phyloP scores from a whole-genome alignment of 805 yeast genomes.

The Saccharomycopsis olivae region DNA sequence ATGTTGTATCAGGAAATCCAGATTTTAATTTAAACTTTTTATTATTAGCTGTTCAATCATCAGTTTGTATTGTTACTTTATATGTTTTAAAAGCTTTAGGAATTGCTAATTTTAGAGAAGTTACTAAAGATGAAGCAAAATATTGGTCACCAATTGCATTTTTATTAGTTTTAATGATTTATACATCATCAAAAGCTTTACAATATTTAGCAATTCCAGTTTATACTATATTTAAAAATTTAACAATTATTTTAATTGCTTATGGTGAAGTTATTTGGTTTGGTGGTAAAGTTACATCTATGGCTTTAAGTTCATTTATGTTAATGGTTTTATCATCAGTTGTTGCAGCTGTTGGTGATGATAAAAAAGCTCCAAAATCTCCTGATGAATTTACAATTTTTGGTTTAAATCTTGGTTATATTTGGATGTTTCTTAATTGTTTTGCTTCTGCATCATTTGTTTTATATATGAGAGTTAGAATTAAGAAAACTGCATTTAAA shows the following conservation, averaged over 20 bases:
- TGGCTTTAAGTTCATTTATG: constrained; percentile 81
- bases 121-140: constrained; percentile 79
- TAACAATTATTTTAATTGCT: constrained; percentile 92
- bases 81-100: constrained; percentile 62
- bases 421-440: constrained; percentile 97
- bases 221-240: constrained; percentile 94
- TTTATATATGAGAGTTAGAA: constrained; percentile 92
- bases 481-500: constrained; percentile 91
- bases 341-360: constrained; percentile 87
- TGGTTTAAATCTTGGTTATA: constrained; percentile 63
- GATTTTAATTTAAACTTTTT: constrained; percentile 80
- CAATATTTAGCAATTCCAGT: constrained; percentile 89
- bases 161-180: constrained; percentile 84
- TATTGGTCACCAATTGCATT: constrained; percentile 94
- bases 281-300: constrained; percentile 81
- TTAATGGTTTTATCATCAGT: constrained; percentile 95
- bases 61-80: constrained; percentile 71
- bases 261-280: constrained; percentile 98
- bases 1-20: constrained; percentile 66
- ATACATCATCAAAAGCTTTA: constrained; percentile 91
- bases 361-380: constrained; percentile 24
- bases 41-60: constrained; percentile 77
- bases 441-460: constrained; percentile 90
- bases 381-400: constrained; percentile 22
- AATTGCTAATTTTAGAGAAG: constrained; percentile 75